phyloP scores from a whole-genome alignment of 2,329 filamentous ascomycete genomes.

The Paraconiothyrium sp. region DNA sequence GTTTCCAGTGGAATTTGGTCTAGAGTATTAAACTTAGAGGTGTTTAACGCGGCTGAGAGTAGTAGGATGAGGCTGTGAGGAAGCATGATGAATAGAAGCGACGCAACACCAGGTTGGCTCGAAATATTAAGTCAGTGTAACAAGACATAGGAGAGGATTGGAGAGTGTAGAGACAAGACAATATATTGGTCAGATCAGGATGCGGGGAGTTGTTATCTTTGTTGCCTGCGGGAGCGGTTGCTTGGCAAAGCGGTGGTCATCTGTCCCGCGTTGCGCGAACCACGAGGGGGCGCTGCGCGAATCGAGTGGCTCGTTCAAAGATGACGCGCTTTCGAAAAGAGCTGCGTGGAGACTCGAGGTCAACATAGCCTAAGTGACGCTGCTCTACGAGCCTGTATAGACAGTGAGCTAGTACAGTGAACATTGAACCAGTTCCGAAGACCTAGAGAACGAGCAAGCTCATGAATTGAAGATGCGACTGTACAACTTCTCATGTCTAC shows the following conservation, averaged over 20 bases:
- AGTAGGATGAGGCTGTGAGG: conserved; percentile 7
- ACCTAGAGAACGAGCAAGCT: not conserved
- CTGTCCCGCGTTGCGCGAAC: conserved; percentile 21
- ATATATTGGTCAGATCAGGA: not conserved
- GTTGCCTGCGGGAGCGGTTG: conserved; percentile 18
- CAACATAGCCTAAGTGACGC: not conserved
- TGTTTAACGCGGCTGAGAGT: conserved; percentile 12
- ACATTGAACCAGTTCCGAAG: not conserved
- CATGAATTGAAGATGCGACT: conserved; percentile 88
- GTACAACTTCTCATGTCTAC: conserved; percentile 83
- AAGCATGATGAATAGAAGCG: conserved; percentile 11
- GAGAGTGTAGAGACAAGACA: not conserved
- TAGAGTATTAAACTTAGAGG: not conserved
- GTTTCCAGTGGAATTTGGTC: conserved; percentile 16
- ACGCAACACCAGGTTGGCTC: conserved; percentile 14
- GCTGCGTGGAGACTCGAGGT: not conserved
- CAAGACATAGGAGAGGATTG: not conserved
- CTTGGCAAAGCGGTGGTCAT: conserved; percentile 25
- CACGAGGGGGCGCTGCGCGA: conserved; percentile 24
- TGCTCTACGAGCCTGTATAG: not conserved
- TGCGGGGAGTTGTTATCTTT: conserved; percentile 14
- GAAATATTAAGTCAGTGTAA: not conserved
- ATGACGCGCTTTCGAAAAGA: not conserved
- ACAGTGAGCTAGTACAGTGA: not conserved
- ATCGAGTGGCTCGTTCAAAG: conserved; percentile 17